Conservation (phyloP, 345 rosid genomes). For the Noccaea bulbosa region DNA sequence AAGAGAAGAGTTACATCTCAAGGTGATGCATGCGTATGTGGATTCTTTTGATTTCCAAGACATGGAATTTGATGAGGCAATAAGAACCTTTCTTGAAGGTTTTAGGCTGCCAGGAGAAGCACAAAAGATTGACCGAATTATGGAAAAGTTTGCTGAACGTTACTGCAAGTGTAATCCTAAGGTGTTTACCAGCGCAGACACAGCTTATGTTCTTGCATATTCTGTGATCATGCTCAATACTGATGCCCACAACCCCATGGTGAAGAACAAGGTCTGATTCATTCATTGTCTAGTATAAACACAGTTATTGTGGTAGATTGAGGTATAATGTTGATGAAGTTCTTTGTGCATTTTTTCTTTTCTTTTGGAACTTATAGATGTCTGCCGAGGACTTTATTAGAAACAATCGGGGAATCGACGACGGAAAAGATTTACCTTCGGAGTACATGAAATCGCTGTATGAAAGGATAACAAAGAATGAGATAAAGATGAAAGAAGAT, state of each 20-base stretch:
- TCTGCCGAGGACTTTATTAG: constrained; percentile 65
- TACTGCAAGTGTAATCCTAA: constrained; percentile 82
- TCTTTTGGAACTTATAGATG: constrained; percentile 42
- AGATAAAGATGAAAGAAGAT: constrained; percentile 77
- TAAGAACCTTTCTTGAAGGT: constrained; percentile 82
- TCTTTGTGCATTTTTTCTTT: constrained; percentile 25
- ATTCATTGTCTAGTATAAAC: constrained; percentile 6
- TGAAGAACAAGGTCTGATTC: constrained; percentile 74
- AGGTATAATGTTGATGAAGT: constrained; percentile 38
- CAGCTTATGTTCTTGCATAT: constrained; percentile 92
- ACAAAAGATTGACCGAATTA: constrained; percentile 89
- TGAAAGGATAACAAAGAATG: constrained; percentile 81
- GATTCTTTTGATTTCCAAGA: constrained; percentile 78
- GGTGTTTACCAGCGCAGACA: constrained; percentile 87
- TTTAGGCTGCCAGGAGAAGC: constrained; percentile 94
- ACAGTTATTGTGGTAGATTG: constrained; percentile 27
- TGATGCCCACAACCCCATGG: constrained; percentile 92
- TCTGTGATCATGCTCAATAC: constrained; percentile 94
- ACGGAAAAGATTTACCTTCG: constrained; percentile 83
- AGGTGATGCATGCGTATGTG: constrained; percentile 92
- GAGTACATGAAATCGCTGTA: constrained; percentile 68
- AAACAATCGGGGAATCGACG: constrained; percentile 88
- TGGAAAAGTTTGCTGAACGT: constrained; percentile 95
- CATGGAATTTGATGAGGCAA: constrained; percentile 81
- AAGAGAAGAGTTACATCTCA: constrained; percentile 78